A percentile compares a stretch with the other conserved stretches of the same genome.
These are phyloP conservation scores for Stachybotrys chlorohalonatus DNA, from an alignment of 2,329 filamentous ascomycete genomes.

Conservation along the genomic window DNA sequence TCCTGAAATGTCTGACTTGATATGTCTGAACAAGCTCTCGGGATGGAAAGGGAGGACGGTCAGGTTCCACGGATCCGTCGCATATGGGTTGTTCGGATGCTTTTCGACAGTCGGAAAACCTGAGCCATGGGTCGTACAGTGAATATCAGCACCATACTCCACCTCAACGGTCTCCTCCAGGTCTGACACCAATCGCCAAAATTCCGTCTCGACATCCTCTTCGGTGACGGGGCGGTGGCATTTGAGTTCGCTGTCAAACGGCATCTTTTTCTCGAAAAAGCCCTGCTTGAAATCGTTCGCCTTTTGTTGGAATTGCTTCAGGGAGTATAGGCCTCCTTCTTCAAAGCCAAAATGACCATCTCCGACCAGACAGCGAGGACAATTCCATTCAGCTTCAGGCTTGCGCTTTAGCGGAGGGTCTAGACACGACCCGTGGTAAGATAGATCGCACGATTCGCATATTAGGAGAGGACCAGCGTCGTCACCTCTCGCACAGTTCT, in stretches of 20 bases:
- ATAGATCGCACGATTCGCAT: slow-evolving; percentile 87
- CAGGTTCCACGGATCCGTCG: slow-evolving; percentile 89
- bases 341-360: slow-evolving; percentile 97
- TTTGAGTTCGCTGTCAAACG: slow-evolving; percentile 75
- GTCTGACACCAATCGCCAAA: slow-evolving; percentile 91
- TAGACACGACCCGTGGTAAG: slow-evolving; percentile 78
- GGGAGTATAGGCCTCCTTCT: slow-evolving; percentile 89
- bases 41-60: slow-evolving; percentile 85
- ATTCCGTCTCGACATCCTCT: slow-evolving; percentile 92
- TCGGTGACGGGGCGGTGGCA: slow-evolving; percentile 76
- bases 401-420: slow-evolving; percentile 73
- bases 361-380: slow-evolving; percentile 86
- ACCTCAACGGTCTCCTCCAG: slow-evolving; percentile 94
- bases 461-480: slow-evolving; percentile 61
- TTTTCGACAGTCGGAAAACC: slow-evolving; percentile 93
- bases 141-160: slow-evolving; percentile 95
- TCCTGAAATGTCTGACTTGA: slow-evolving; percentile 95
- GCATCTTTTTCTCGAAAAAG: slow-evolving; percentile 88
- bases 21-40: slow-evolving; percentile 90
- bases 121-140: slow-evolving; percentile 94
- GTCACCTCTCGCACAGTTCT: slow-evolving; percentile 74
- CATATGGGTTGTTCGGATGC: slow-evolving; percentile 77
- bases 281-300: slow-evolving; percentile 90
- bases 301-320: slow-evolving; percentile 93
- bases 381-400: slow-evolving; percentile 90